Evolutionary conservation across 176 grass and related monocot genomes (phyloP), one percentile per base, ranked within the genome.

Genomic region (Oryza longistaminata): DNA sequence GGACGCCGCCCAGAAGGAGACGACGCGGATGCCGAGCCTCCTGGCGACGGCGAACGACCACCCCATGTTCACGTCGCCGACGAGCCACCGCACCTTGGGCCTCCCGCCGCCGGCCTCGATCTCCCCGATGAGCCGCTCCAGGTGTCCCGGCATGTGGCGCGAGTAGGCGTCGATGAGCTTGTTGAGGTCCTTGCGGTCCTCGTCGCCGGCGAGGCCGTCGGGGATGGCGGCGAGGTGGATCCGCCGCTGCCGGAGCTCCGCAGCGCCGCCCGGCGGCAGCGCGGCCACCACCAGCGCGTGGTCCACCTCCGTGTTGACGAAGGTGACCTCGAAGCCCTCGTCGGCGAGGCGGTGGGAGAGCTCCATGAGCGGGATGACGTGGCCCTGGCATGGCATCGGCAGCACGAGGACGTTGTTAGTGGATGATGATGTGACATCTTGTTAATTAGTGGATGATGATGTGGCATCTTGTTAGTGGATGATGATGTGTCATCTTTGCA

Each of bases 321-420:
- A 93, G 83, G 90, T 95, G 71, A 95, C 86, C 80, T 95, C 78
- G 88, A 95, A 88, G 21, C 90, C 93, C n/a, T 85, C 88, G 65
- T 90, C 85, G 21, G 86, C 90, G 3, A 95, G 91, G 66, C 79
- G 65, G 90, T 95, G 93, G 48, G 88, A 87, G 78, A 92, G 93
- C 79, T 92, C 93, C 93, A 95, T 92, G 34, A 95, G 22, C 35
- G 93, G 93, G 13, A 77, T 73, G 43, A 92, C 86, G 75, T 95
- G 93, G 74, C 90, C 93, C 87, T 95, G 93, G n/a, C n/a, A n/a
- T n/a, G n/a, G n/a, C n/a, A n/a, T n/a, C n/a, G n/a, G n/a, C n/a
- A n/a, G n/a, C n/a, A n/a, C n/a, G n/a, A n/a, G n/a, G n/a, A n/a
- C n/a, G n/a, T n/a, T n/a, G n/a, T n/a, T n/a, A n/a, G n/a, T n/a